phyloP scores from a whole-genome alignment of 1,284 basidiomycete genomes.

The Apiotrichum akiyoshidainum region DNA sequence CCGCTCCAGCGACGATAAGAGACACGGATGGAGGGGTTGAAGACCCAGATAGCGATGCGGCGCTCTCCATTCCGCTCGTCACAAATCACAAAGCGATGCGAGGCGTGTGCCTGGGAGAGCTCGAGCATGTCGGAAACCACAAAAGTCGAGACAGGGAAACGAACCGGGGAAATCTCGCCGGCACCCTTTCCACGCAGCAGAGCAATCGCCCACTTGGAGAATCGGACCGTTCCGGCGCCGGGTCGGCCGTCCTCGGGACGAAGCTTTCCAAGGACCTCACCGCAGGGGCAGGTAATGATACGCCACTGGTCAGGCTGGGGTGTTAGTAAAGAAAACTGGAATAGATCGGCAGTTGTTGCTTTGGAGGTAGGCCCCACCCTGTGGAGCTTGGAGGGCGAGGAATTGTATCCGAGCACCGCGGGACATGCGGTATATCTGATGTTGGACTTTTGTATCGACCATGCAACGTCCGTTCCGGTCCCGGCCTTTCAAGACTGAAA shows the following conservation, averaged over 20 bases:
- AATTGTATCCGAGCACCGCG: conserved; percentile 61
- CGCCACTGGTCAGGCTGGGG: conserved; percentile 59
- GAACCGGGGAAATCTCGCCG: conserved; percentile 48
- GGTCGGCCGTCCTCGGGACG: conserved; percentile 45
- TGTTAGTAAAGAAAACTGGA: conserved; percentile 25
- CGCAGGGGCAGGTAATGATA: conserved; percentile 69
- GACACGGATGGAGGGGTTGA: conserved; percentile 77
- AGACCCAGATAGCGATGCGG: conserved; percentile 81
- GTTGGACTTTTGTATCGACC: conserved; percentile 90
- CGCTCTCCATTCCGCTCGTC: conserved; percentile 77
- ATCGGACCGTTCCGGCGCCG: conserved; percentile 52
- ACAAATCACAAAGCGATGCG: conserved; percentile 76
- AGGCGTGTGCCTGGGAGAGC: conserved; percentile 79
- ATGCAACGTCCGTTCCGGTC: conserved; percentile 46
- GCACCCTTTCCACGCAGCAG: conserved; percentile 63
- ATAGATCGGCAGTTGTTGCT: conserved; percentile 57
- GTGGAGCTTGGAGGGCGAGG: conserved; percentile 57
- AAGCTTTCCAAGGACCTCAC: conserved; percentile 68
- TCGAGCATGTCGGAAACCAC: conserved; percentile 82
- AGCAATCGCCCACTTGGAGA: conserved; percentile 76
- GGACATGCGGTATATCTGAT: conserved; percentile 52
- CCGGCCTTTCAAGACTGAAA: conserved; percentile 14
- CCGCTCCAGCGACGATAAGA: conserved; percentile 62
- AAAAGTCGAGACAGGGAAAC: conserved; percentile 74
- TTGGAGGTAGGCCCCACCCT: conserved; percentile 79